Base-by-base conservation (phyloP, 2,329 filamentous ascomycete species). In the Talaromyces albobiverticillius region DNA sequence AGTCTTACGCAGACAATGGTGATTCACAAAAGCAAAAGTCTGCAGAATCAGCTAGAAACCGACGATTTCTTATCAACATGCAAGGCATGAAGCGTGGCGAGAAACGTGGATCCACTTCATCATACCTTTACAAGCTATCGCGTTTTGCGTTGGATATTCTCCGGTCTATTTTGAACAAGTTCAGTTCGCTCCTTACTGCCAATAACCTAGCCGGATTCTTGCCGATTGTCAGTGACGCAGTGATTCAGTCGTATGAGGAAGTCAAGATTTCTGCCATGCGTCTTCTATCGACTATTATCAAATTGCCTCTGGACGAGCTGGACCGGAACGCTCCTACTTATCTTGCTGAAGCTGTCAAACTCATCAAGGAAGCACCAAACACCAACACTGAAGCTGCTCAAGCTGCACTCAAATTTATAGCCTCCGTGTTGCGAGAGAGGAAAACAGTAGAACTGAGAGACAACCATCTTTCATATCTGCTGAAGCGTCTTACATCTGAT, bases 91-190 rank as follows among this genome's bases (percentile, higher is more conserved):
- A 88, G 68, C 90, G 88, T 70, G 85, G 83, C 53, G 83, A 85
- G 18, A 84, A 87, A 31, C 83, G 87, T 31, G 85, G 86, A 49
- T 83, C 81, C 36, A 91, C 87, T 1, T 88, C 86, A 53, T 89
- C 89, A 50, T 87, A 95, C 67, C 85, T 86, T 1, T 89, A 92
- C 78, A 99, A 97, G 75, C 80, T 99, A 32, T 83, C 88, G 40
- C 85, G 88, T 16, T 99, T 99, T 68, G 85, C 91, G 1, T 78
- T 99, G 52, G 94, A 97, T 64, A 82, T 96, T 43, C 79, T 97
- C 29, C 85, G 94, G 51, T 85, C 88, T 2, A 82, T 95, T n/a
- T 74, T 96, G 56, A 90, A 89, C 64, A 95, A 95, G 68, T 85
- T 95, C 60, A 88, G 92, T 52, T 83, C 83, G 53, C 79, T 99